These are phyloP conservation scores for Cystofilobasidium capitatum DNA, from an alignment of 768 basidiomycete species.

Conservation along the genomic window DNA sequence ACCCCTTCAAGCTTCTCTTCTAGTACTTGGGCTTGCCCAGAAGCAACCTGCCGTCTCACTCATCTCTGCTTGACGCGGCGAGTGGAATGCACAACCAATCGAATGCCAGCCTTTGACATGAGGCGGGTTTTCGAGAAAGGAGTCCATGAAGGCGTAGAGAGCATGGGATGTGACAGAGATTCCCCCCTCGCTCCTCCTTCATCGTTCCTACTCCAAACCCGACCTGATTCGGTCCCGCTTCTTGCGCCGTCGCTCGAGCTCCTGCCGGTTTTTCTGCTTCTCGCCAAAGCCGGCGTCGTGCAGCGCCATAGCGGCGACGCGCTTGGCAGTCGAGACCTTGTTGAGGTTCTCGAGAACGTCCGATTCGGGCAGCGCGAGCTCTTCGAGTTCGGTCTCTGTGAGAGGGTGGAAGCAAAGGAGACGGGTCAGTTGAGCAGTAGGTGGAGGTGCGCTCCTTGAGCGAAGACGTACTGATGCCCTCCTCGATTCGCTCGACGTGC, in stretches of 20 bases:
- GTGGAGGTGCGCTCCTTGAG: not conserved
- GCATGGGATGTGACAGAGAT: no score
- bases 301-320: conserved; percentile 82
- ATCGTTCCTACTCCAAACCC: not conserved
- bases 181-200: no score
- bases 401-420: not conserved
- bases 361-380: conserved; percentile 66
- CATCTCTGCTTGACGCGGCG: no score
- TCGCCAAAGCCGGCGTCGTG: conserved; percentile 83
- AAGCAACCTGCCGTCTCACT: no score
- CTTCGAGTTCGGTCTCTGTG: conserved; percentile 62
- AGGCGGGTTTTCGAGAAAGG: no score
- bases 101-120: no score
- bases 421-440: not conserved
- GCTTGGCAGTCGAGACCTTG: conserved; percentile 80
- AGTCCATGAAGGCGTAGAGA: no score
- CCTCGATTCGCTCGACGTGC: conserved; percentile 69
- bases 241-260: conserved; percentile 15
- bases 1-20: conserved; percentile 39
- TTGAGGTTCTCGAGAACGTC: conserved; percentile 77
- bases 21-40: conserved; percentile 12
- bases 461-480: conserved; percentile 61
- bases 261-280: conserved; percentile 57
- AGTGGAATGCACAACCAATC: no score
- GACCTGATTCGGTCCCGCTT: conserved; percentile 17